Evolutionary conservation across 2,329 filamentous ascomycete species (phyloP), one percentile per base, ranked within the genome.

Genomic region (Trichoderma endophyticum): DNA sequence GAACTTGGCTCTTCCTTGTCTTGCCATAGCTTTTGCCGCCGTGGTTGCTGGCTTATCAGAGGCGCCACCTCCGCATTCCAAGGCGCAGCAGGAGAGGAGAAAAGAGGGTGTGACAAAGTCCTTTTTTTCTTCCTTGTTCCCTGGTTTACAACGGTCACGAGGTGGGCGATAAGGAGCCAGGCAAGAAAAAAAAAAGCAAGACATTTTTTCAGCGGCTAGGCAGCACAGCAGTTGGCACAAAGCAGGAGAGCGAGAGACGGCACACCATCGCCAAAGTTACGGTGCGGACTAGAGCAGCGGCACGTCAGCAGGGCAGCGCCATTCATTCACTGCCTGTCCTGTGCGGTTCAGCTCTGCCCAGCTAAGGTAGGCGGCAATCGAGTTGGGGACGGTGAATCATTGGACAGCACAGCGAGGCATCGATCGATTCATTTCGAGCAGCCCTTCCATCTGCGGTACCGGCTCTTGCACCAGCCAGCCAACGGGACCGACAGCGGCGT

Each of bases 11-110:
- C 18, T 28, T 51, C 24, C 32, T 21, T 59, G 48, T 54, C 48
- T 54, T 2, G n/a, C 48, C 48, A 51, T 0, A 51, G 48, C n/a
- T 51, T 51, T 24, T 54, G n/a, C 43, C 43, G 43, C 43, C n/a
- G 43, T 24, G 48, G 21, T 21, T 56, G 30, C 63, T 34, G 48
- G 51, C 64, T 57, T 67, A 67, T 67, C 64, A 56, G 26, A 51
- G n/a, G 39, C 66, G 39, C 66, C 66, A 70, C 66, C 39, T 70
- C 66, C 66, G 26, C 66, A 70, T 70, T 70, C 57, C 66, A 70
- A 54, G 56, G 65, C 65, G 65, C 65, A 68, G 36, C 65, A 54
- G n/a, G 9, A 54, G 48, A 54, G 48, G 26, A 11, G 21, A 62
- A 69, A 61, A 62, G 39, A 51, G 57, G 66, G 36, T 70, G 66